Conservation (phyloP, 305 asterid genomes). For the Fraxinus baroniana region DNA sequence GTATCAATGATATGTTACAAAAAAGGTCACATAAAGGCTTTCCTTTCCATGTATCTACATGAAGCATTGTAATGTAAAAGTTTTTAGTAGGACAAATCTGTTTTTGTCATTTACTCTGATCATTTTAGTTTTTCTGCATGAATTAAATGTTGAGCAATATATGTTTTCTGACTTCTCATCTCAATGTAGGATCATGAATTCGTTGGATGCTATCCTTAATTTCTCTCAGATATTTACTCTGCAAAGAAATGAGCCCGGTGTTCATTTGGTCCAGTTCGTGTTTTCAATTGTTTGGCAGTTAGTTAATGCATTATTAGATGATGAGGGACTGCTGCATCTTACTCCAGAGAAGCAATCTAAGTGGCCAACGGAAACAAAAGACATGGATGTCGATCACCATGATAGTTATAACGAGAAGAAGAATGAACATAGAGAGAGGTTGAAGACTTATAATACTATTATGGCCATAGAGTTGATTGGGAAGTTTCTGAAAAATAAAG, state of each 20-base stretch:
- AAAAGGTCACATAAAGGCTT: neutral
- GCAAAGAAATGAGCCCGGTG: conserved; percentile 54
- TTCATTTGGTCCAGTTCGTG: conserved; percentile 62
- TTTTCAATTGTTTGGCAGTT: conserved; percentile 80
- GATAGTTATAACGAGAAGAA: conserved; percentile 46
- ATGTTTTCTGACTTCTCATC: conserved; percentile 5
- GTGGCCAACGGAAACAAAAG: conserved; percentile 68
- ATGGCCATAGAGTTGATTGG: conserved; percentile 75
- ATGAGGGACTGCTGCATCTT: conserved; percentile 76
- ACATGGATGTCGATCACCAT: conserved; percentile 60
- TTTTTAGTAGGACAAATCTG: neutral
- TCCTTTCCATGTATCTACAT: neutral
- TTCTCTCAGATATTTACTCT: conserved; percentile 53
- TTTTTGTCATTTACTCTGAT: neutral
- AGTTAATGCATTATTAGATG: conserved; percentile 78
- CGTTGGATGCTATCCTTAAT: conserved; percentile 50
- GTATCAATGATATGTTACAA: neutral
- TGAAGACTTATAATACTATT: conserved; percentile 51
- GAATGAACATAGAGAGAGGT: conserved; percentile 48
- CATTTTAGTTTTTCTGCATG: conserved; percentile 1
- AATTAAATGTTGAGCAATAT: neutral
- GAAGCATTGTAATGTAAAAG: neutral
- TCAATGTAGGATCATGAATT: conserved; percentile 66
- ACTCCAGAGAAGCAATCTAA: conserved; percentile 49
- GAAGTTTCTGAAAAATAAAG: conserved; percentile 65